Base-by-base conservation (phyloP, 805 yeast genomes). In the Cyberlindnera bimundalis region DNA sequence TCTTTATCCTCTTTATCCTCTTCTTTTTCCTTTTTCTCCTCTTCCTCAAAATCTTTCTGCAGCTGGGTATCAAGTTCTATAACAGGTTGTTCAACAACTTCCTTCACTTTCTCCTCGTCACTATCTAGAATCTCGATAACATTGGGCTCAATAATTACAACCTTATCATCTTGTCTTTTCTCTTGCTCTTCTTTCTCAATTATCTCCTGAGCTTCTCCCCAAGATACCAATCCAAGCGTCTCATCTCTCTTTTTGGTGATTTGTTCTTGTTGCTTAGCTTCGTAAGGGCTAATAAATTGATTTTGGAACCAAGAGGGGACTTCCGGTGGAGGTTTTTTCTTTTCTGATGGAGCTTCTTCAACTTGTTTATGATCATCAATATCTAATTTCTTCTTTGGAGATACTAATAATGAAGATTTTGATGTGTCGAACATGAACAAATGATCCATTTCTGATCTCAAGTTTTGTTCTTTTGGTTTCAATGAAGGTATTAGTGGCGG, bases 151-250 rank as follows among this genome's bases (percentile, higher is more conserved):
- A 37, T 16, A 11, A 40, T 31, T 33, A 40, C 42, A 37, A 46
- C 40, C 15, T 46, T 48, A 11, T 47, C 54, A 8, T 25, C 12
- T 30, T 13, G 24, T 19, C 16, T 40, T 10, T 28, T 29, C 14
- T 30, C 14, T 20, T 39, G 42, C 11, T 31, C 39, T 39, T 47
- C 31, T 21, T 42, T 43, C 7, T 52, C 45, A 13, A 60, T 29
- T 15, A 59, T 53, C 24, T 59, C 67, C 38, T 64, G 65, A 1
- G 76, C 73, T 42, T 74, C 79, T 30, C 59, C 58, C 73, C 77
- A 77, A 0, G 79, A 62, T 5, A 77, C 65, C 35, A 79, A 54
- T 0, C 81, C 81, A 1, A 48, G 11, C 1, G 40, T 9, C 17
- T 33, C 43, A 37, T 45, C 52, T 3, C 24, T 11, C 24, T 35